A percentile compares a stretch with the other conserved stretches of the same genome.
Evolutionary conservation across 148 eudicot species (phyloP).

Genomic region (Persicaria maculosa): DNA sequence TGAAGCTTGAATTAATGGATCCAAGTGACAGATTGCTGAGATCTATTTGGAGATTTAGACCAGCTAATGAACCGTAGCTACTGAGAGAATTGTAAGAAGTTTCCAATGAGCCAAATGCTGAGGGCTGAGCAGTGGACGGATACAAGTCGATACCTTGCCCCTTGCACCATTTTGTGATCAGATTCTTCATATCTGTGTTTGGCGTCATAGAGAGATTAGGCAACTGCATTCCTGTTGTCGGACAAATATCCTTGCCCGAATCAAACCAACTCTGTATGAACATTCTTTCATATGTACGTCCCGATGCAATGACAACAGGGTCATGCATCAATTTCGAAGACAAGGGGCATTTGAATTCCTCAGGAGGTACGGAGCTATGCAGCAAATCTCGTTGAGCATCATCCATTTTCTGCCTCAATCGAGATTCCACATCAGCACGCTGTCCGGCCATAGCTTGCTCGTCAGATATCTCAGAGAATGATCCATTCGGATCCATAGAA

Average conservation of each 20-base stretch:
- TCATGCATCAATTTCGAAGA: conserved; percentile 66
- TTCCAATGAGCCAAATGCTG: conserved; percentile 34
- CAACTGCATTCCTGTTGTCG: conserved; percentile 48
- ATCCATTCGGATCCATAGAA: conserved; percentile 14
- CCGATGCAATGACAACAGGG: conserved; percentile 83
- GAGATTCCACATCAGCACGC: conserved; percentile 18
- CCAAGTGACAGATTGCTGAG: conserved; percentile 52
- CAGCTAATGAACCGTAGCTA: conserved; percentile 59
- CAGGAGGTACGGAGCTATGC: conserved; percentile 32
- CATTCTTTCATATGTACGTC: conserved; percentile 72
- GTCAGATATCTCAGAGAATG: conserved; percentile 17
- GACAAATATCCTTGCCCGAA: conserved; percentile 72
- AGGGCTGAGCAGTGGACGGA: conserved; percentile 27
- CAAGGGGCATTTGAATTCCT: conserved; percentile 66
- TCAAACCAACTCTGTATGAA: conserved; percentile 78
- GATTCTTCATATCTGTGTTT: conserved; percentile 45
- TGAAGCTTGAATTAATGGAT: conserved; percentile 37
- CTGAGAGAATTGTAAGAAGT: conserved; percentile 49
- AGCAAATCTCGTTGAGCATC: conserved; percentile 24
- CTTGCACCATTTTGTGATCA: conserved; percentile 57
- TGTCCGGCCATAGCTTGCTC: conserved; percentile 12
- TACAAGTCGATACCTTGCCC: conserved; percentile 24
- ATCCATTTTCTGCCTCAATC: conserved; percentile 4
- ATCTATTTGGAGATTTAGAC: conserved; percentile 50
- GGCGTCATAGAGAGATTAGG: conserved; percentile 39